Conservation (phyloP, 257 asterid genomes). For the Rhazya stricta region DNA sequence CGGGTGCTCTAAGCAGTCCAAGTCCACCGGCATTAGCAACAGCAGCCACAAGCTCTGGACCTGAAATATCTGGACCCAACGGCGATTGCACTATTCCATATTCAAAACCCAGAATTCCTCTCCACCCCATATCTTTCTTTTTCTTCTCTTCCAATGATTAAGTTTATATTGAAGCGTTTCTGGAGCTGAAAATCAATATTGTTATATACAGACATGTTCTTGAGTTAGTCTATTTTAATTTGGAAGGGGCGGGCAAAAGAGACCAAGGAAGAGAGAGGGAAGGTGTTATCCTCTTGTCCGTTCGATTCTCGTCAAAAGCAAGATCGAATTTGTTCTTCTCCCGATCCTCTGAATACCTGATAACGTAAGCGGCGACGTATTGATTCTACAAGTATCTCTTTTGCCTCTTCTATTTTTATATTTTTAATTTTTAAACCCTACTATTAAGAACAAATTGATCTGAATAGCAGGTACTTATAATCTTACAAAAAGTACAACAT, state of each 20-base stretch:
- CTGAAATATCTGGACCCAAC: constrained; percentile 83
- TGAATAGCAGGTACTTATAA: too few species aligned
- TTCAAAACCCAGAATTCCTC: constrained; percentile 75
- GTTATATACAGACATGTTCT: neutral
- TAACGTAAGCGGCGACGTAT: constrained; percentile 16
- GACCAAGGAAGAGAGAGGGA: neutral
- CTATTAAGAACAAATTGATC: too few species aligned
- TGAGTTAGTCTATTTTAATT: neutral
- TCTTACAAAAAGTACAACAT: too few species aligned
- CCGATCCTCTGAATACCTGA: neutral
- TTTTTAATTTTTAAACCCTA: too few species aligned
- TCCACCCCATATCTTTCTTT: constrained; percentile 61
- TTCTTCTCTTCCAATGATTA: neutral
- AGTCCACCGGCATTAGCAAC: constrained; percentile 78
- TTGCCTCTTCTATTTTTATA: too few species aligned
- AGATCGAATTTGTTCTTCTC: neutral
- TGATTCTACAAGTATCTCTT: neutral
- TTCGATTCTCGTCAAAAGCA: neutral
- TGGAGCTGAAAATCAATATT: neutral
- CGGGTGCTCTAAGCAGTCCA: constrained; percentile 72
- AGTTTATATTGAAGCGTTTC: neutral
- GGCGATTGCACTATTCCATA: constrained; percentile 89
- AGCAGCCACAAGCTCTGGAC: constrained; percentile 80
- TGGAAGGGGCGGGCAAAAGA: neutral
- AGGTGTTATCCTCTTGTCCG: neutral